Conservation (phyloP, 2,329 filamentous ascomycete genomes). For the Pleomassaria siparia region DNA sequence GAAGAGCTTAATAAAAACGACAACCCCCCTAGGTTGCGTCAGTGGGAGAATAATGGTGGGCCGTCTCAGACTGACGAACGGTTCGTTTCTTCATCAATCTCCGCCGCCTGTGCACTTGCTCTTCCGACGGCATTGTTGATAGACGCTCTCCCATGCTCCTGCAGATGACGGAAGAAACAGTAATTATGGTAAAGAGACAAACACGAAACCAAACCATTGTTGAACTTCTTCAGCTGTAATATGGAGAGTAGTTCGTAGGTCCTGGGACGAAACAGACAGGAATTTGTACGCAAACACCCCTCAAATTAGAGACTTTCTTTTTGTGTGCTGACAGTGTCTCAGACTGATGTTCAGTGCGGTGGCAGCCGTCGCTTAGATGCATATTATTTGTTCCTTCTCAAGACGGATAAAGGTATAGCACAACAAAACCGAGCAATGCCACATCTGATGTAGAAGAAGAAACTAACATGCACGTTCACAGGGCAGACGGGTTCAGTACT, state of each 20-base stretch:
- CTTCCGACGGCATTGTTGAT: background rate
- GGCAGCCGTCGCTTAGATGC: background rate
- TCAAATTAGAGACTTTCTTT: background rate
- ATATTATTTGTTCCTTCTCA: background rate
- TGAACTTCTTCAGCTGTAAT: background rate
- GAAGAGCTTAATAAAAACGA: too few relatives aligned
- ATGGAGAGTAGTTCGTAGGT: background rate
- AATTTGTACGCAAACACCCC: background rate
- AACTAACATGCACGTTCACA: background rate
- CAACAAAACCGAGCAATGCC: background rate
- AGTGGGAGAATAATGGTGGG: background rate
- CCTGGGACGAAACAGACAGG: background rate
- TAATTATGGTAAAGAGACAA: background rate
- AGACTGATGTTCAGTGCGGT: background rate
- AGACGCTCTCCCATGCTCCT: background rate
- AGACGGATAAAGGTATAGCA: too few relatives aligned
- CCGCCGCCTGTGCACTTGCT: background rate
- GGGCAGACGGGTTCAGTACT: background rate
- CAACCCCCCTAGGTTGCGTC: background rate
- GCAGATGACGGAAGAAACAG: background rate
- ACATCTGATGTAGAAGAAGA: background rate
- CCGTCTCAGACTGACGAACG: background rate
- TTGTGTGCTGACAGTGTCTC: background rate
- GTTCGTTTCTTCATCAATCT: background rate
- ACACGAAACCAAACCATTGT: background rate